Evolutionary conservation across 768 basidiomycete species (phyloP).

Genomic region (Tylopilus cervinicoccineus): DNA sequence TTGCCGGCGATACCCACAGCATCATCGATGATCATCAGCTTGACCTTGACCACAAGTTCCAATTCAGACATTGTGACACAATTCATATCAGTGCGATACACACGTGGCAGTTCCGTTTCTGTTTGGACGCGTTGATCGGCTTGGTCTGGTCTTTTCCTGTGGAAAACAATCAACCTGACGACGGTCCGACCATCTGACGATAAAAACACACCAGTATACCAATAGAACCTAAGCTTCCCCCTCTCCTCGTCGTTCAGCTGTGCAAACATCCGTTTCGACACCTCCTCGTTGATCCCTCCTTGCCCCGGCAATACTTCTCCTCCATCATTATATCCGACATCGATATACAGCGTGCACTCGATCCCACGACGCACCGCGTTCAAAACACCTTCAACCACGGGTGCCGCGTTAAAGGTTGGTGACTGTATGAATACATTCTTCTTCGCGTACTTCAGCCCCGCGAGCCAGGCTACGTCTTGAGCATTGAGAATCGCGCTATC

Average conservation of each 20-base stretch:
- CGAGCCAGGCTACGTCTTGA: constrained; percentile 67
- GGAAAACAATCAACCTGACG: background rate
- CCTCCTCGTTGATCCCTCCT: constrained; percentile 71
- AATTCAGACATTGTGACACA: background rate
- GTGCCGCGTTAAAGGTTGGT: constrained; percentile 66
- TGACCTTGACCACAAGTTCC: constrained; percentile 35
- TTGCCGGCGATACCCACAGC: constrained; percentile 64
- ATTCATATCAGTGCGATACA: constrained; percentile 9
- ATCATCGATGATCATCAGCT: constrained; percentile 65
- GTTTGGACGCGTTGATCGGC: constrained; percentile 61
- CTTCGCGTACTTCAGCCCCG: constrained; percentile 55
- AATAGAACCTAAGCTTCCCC: constrained; percentile 47
- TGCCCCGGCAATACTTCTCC: constrained; percentile 63
- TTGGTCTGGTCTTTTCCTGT: constrained; percentile 57
- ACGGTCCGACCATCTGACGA: background rate
- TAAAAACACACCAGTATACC: constrained; percentile 42
- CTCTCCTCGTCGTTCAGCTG: constrained; percentile 42
- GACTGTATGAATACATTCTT: constrained; percentile 70
- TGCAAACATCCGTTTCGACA: constrained; percentile 55
- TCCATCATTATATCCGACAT: constrained; percentile 53
- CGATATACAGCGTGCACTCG: constrained; percentile 55
- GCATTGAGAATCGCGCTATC: constrained; percentile 44
- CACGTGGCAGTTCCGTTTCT: constrained; percentile 69
- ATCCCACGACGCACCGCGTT: constrained; percentile 60
- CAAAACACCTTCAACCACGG: constrained; percentile 55